These are phyloP conservation scores for Rosa lucieae DNA, from an alignment of 306 rosid species.

Conservation along the genomic window DNA sequence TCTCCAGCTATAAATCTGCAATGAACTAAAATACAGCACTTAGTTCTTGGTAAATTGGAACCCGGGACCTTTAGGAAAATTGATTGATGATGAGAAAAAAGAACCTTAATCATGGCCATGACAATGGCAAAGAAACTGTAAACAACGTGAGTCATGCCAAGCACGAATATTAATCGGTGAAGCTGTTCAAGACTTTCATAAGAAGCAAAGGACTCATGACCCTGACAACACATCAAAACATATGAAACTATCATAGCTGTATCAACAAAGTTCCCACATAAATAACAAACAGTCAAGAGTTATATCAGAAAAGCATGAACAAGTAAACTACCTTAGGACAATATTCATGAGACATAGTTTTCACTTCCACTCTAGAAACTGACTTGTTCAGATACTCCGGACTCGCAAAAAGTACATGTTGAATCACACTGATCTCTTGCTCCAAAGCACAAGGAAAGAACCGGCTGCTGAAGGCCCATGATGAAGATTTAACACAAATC, in stretches of 20 bases:
- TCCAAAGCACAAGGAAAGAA: slow-evolving; percentile 71
- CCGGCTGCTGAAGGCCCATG: slow-evolving; percentile 55
- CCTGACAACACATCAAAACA: slow-evolving; percentile 43
- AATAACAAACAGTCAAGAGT: neutral
- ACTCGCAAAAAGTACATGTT: slow-evolving; percentile 25
- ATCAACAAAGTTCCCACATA: neutral
- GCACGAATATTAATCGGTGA: slow-evolving; percentile 82
- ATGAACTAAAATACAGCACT: neutral
- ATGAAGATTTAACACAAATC: slow-evolving; percentile 76
- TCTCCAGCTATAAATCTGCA: slow-evolving; percentile 96
- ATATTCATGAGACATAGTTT: slow-evolving; percentile 35
- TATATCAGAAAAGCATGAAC: neutral
- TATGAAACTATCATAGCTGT: slow-evolving; percentile 8
- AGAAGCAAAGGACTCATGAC: slow-evolving; percentile 84
- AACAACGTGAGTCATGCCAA: slow-evolving; percentile 74
- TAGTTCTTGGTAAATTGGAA: slow-evolving; percentile 2
- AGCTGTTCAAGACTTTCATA: slow-evolving; percentile 91
- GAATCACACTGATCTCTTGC: slow-evolving; percentile 16
- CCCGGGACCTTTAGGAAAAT: neutral
- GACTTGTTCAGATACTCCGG: slow-evolving; percentile 43
- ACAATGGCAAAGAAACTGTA: slow-evolving; percentile 79
- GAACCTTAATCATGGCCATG: slow-evolving; percentile 83
- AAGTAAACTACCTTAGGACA: slow-evolving; percentile 64
- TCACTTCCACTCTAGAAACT: slow-evolving; percentile 32
- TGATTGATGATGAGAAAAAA: slow-evolving; percentile 12